Evolutionary conservation across 805 yeast genomes (phyloP).

Genomic region (Lachancea waltii): DNA sequence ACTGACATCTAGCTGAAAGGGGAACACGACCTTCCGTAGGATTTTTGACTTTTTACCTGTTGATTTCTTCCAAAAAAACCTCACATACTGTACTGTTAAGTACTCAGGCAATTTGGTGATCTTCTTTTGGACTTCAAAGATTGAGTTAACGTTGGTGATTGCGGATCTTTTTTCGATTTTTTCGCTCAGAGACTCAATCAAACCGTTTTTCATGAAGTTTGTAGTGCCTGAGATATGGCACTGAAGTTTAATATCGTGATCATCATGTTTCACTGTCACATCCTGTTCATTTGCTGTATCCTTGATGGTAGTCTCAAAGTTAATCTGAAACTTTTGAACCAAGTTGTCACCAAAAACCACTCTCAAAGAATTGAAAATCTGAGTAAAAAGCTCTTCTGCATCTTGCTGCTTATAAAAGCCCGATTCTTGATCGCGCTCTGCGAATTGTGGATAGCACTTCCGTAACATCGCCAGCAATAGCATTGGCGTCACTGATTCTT

Average conservation of each 20-base stretch:
- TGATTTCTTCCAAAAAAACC: slow-evolving; percentile 95
- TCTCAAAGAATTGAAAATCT: slow-evolving; percentile 51
- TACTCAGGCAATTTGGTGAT: slow-evolving; percentile 80
- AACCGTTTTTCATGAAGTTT: slow-evolving; percentile 83
- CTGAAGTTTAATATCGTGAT: slow-evolving; percentile 58
- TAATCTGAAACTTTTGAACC: slow-evolving; percentile 56
- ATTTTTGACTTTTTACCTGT: slow-evolving; percentile 88
- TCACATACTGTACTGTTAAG: slow-evolving; percentile 83
- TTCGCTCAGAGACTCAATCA: slow-evolving; percentile 67
- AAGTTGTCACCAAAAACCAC: slow-evolving; percentile 40
- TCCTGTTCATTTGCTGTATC: slow-evolving; percentile 52
- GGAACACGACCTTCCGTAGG: slow-evolving; percentile 89
- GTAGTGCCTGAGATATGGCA: slow-evolving; percentile 86
- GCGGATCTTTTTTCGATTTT: slow-evolving; percentile 70
- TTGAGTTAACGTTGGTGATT: slow-evolving; percentile 62
- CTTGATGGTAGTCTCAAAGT: slow-evolving; percentile 54
- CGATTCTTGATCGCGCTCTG: slow-evolving; percentile 56
- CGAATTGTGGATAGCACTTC: slow-evolving; percentile 77
- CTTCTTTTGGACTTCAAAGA: slow-evolving; percentile 50
- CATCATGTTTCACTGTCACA: slow-evolving; percentile 46
- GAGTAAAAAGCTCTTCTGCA: slow-evolving; percentile 94
- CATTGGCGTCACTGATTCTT: slow-evolving; percentile 56
- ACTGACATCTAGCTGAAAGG: slow-evolving; percentile 82
- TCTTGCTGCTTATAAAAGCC: slow-evolving; percentile 92
- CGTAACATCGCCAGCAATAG: slow-evolving; percentile 61